phyloP scores from a whole-genome alignment of 768 basidiomycete genomes.

The Imleria badia region DNA sequence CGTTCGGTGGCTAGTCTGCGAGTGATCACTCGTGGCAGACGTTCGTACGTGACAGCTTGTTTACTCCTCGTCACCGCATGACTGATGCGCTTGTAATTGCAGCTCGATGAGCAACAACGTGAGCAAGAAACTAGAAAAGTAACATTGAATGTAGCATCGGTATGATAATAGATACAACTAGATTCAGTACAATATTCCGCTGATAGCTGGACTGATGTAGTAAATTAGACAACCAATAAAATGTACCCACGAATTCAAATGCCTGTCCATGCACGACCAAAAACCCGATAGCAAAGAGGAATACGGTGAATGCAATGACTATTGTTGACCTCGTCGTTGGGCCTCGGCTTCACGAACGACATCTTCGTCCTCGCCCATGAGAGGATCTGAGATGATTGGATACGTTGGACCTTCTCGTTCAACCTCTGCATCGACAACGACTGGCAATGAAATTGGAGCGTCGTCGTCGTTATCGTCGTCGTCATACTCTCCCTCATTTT shows the following conservation, averaged over 20 bases:
- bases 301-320: too few species aligned
- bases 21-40: constrained; percentile 30
- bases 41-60: constrained; percentile 20
- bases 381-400: constrained; percentile 11
- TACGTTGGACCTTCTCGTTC: constrained; percentile 4
- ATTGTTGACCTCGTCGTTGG: not conserved
- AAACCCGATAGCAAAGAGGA: not conserved
- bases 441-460: not conserved
- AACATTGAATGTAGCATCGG: constrained; percentile 1
- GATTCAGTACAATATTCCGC: not conserved
- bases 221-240: not conserved
- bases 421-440: constrained; percentile 14
- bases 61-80: not conserved
- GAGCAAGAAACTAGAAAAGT: constrained; percentile 22
- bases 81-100: not conserved
- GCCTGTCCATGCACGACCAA: not conserved
- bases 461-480: not conserved
- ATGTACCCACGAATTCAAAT: not conserved
- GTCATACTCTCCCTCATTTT: not conserved
- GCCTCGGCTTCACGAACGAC: constrained; percentile 11
- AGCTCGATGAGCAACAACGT: constrained; percentile 31
- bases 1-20: constrained; percentile 6
- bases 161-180: not conserved
- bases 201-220: not conserved
- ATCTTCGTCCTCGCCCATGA: constrained; percentile 13